Conservation (phyloP, 192 early-diverging fungal genomes). For the Polychytrium aggregatum region DNA sequence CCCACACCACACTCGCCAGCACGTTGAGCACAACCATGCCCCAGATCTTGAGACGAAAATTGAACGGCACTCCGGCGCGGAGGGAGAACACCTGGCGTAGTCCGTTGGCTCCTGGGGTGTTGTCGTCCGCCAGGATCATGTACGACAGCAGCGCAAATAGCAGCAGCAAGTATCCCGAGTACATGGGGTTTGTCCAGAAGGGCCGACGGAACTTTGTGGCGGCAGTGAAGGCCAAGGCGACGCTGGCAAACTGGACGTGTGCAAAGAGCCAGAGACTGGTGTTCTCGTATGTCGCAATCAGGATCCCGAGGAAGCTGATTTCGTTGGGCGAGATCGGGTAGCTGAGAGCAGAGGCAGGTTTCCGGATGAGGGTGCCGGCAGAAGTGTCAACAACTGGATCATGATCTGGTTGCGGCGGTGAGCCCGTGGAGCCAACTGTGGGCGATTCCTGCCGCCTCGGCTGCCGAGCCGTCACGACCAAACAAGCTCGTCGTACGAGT, state of each 20-base stretch:
- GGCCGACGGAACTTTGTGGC: constrained; percentile 22
- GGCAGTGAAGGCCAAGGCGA: constrained; percentile 16
- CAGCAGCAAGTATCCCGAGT: constrained; percentile 18
- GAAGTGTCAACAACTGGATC: no score
- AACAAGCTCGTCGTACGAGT: constrained; percentile 8
- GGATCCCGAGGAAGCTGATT: no score
- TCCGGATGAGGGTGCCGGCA: no score
- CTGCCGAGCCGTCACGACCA: neutral
- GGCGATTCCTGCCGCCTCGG: neutral
- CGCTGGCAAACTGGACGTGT: constrained; percentile 26
- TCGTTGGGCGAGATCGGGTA: no score
- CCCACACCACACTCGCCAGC: constrained; percentile 7
- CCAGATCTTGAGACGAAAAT: constrained; percentile 12
- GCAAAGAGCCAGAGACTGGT: constrained; percentile 33
- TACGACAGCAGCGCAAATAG: neutral
- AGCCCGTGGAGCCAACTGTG: neutral
- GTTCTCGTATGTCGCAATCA: constrained; percentile 31
- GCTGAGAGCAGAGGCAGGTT: no score
- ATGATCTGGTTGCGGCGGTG: no score
- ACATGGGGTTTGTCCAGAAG: constrained; percentile 32
- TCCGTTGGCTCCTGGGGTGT: constrained; percentile 11
- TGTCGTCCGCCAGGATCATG: no score
- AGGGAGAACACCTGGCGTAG: constrained; percentile 14
- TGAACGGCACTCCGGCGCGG: constrained; percentile 12
- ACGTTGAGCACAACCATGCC: constrained; percentile 15